These are phyloP conservation scores for Linderina pennispora DNA, from an alignment of 192 early-diverging fungal genomes.

Conservation along the genomic window DNA sequence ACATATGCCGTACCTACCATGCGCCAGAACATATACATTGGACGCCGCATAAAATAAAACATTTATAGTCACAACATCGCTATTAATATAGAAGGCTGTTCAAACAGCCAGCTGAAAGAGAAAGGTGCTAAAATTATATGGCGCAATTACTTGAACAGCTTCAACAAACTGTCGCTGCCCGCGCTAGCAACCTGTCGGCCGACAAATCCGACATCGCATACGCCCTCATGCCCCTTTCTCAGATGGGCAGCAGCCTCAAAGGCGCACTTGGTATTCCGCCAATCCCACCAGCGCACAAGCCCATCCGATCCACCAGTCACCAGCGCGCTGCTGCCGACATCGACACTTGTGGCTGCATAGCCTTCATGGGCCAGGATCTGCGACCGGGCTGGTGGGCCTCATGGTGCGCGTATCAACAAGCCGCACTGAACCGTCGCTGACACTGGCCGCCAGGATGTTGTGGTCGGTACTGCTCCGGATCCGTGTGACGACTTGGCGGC, in stretches of 20 bases:
- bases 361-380: slow-evolving; percentile 8
- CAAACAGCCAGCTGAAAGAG: too few relatives aligned
- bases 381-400: not conserved
- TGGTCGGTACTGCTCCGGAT: too few relatives aligned
- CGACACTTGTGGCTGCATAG: slow-evolving; percentile 4
- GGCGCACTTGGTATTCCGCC: slow-evolving; percentile 10
- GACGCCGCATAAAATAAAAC: too few relatives aligned
- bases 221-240: slow-evolving; percentile 38
- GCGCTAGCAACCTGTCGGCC: slow-evolving; percentile 10
- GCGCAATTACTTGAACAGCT: slow-evolving; percentile 10
- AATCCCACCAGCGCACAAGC: slow-evolving; percentile 42
- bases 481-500: too few relatives aligned
- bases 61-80: too few relatives aligned
- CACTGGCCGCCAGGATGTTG: slow-evolving; percentile 12
- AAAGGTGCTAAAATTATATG: too few relatives aligned
- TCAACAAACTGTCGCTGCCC: slow-evolving; percentile 17
- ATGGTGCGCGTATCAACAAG: slow-evolving; percentile 23
- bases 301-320: slow-evolving; percentile 32
- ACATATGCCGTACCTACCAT: too few relatives aligned
- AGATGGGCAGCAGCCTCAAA: slow-evolving; percentile 12
- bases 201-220: slow-evolving; percentile 8
- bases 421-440: slow-evolving; percentile 12
- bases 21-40: too few relatives aligned
- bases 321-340: too few relatives aligned
- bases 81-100: too few relatives aligned